Evolutionary conservation across 2,329 filamentous ascomycete genomes (phyloP).

Genomic region (Fusarium oligoseptatum): DNA sequence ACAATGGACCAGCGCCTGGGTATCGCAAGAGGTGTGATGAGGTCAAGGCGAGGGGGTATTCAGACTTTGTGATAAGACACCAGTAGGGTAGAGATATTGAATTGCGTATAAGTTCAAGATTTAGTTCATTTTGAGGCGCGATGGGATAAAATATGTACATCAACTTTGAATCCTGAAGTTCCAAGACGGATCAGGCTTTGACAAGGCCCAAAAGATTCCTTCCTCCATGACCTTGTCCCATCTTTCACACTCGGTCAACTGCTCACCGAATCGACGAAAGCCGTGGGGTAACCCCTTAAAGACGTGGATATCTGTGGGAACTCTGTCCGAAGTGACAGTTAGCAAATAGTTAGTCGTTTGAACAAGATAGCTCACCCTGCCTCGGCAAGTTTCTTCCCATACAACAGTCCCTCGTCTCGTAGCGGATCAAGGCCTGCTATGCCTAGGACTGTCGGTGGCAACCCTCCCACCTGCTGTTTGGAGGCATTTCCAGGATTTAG

Average conservation of each 20-base stretch:
- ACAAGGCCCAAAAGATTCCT: slow-evolving; percentile 32
- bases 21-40: slow-evolving; percentile 56
- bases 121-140: too few relatives aligned
- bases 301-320: not conserved
- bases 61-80: slow-evolving; percentile 26
- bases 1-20: slow-evolving; percentile 59
- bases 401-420: slow-evolving; percentile 62
- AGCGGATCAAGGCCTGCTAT: slow-evolving; percentile 61
- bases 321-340: not conserved
- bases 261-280: not conserved
- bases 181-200: slow-evolving; percentile 49
- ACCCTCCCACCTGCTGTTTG: slow-evolving; percentile 50
- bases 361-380: slow-evolving; percentile 53
- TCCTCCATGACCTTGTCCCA: slow-evolving; percentile 7
- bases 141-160: not conserved
- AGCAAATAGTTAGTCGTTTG: not conserved
- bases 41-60: slow-evolving; percentile 47
- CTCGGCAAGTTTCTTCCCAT: slow-evolving; percentile 56
- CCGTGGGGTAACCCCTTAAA: slow-evolving; percentile 2
- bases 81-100: not conserved
- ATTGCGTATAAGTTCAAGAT: not conserved
- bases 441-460: slow-evolving; percentile 60
- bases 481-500: not conserved
- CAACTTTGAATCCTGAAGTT: not conserved
- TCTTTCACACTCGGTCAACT: not conserved